phyloP scores from a whole-genome alignment of 768 basidiomycete species.

The Steccherinum ochraceum region DNA sequence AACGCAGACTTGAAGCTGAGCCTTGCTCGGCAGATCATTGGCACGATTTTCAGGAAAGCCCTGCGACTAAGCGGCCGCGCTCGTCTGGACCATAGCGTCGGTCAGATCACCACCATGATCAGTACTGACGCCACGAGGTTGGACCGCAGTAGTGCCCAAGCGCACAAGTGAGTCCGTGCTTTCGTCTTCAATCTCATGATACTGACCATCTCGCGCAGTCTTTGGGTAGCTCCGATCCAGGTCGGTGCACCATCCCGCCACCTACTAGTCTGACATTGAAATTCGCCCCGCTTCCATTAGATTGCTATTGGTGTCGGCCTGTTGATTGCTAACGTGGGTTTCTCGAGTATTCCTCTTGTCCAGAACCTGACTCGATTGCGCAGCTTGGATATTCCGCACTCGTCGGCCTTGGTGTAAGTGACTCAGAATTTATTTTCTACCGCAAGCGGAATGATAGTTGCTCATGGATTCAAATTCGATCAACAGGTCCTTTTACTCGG shows the following conservation, averaged over 20 bases:
- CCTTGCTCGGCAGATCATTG: constrained; percentile 32
- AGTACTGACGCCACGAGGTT: constrained; percentile 55
- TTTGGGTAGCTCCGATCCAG: constrained; percentile 60
- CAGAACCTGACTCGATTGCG: background rate
- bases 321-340: constrained; percentile 47
- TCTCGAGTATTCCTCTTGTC: too few relatives aligned
- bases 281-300: constrained; percentile 19
- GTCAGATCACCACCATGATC: constrained; percentile 66
- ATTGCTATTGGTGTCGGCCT: constrained; percentile 56
- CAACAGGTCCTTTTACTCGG: constrained; percentile 44
- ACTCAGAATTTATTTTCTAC: background rate
- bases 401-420: constrained; percentile 47
- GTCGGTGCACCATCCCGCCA: constrained; percentile 25
- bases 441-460: constrained; percentile 3
- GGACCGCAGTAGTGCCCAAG: constrained; percentile 38
- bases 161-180: constrained; percentile 21
- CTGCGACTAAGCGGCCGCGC: constrained; percentile 58
- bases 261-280: background rate
- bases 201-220: constrained; percentile 23
- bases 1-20: too few relatives aligned
- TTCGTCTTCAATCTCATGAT: background rate
- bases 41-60: constrained; percentile 58
- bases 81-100: constrained; percentile 51
- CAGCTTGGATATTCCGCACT: constrained; percentile 66
- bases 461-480: constrained; percentile 1